These are phyloP conservation scores for Sarocladium strictum DNA, from an alignment of 2,329 filamentous ascomycete genomes.

Conservation along the genomic window DNA sequence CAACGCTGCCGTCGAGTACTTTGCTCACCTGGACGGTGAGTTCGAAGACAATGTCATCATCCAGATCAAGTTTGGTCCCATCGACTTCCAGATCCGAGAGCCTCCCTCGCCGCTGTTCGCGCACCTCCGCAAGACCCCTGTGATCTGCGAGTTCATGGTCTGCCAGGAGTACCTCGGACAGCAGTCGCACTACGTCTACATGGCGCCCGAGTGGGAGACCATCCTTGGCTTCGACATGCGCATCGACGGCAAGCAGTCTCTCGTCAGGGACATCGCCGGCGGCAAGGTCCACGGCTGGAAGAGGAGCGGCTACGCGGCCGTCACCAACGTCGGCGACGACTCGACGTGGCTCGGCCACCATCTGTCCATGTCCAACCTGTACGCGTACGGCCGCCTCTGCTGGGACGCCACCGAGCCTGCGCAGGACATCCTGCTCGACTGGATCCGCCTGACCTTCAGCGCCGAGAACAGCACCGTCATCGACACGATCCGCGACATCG, in stretches of 20 bases:
- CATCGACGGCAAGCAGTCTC: slow-evolving; percentile 48
- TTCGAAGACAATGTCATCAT: slow-evolving; percentile 67
- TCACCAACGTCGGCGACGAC: slow-evolving; percentile 62
- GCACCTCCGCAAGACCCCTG: slow-evolving; percentile 34
- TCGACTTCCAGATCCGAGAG: slow-evolving; percentile 55
- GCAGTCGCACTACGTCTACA: slow-evolving; percentile 62
- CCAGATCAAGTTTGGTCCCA: slow-evolving; percentile 69
- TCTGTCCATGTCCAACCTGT: slow-evolving; percentile 65
- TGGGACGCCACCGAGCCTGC: slow-evolving; percentile 51
- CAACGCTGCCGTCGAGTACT: slow-evolving; percentile 64
- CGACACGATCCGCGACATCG: slow-evolving; percentile 54
- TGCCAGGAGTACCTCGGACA: slow-evolving; percentile 67
- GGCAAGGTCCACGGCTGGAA: slow-evolving; percentile 52
- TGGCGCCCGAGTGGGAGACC: slow-evolving; percentile 62
- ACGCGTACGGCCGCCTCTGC: slow-evolving; percentile 62
- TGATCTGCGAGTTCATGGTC: slow-evolving; percentile 61
- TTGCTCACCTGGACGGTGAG: slow-evolving; percentile 54
- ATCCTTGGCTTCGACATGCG: slow-evolving; percentile 62
- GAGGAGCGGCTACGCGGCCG: slow-evolving; percentile 57
- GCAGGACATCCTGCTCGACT: slow-evolving; percentile 48
- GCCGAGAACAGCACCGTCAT: slow-evolving; percentile 47
- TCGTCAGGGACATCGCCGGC: slow-evolving; percentile 55
- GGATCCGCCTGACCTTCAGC: slow-evolving; percentile 61
- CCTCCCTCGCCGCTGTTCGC: slow-evolving; percentile 60
- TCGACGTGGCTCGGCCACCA: slow-evolving; percentile 64